Conservation (phyloP, 2,329 filamentous ascomycete genomes). For the Colletotrichum somersetense region DNA sequence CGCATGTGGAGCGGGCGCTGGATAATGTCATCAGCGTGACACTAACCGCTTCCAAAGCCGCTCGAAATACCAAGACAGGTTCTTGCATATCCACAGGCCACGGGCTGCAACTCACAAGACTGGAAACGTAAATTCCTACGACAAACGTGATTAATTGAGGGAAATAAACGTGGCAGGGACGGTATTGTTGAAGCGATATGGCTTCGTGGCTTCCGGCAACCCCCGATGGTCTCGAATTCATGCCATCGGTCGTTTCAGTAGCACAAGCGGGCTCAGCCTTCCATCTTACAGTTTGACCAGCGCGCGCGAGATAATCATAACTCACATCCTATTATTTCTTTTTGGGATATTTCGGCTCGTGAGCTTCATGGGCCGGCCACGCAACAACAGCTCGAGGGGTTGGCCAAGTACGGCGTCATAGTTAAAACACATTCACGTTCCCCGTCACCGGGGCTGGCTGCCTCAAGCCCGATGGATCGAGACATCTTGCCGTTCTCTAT, state of each 20-base stretch:
- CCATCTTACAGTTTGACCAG: too few relatives aligned
- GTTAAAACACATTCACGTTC: too few relatives aligned
- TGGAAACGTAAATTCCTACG: background rate
- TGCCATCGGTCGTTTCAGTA: background rate
- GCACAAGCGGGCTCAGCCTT: background rate
- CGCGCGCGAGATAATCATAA: too few relatives aligned
- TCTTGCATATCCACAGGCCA: background rate
- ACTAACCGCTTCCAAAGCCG: background rate
- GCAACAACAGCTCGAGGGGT: too few relatives aligned
- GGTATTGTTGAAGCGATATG: background rate
- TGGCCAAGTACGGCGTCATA: too few relatives aligned
- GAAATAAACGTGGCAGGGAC: background rate
- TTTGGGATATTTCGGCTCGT: too few relatives aligned
- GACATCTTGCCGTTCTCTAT: too few relatives aligned
- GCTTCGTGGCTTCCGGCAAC: background rate
- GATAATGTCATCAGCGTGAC: rapidly evolving
- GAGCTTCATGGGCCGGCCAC: too few relatives aligned
- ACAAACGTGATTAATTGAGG: background rate
- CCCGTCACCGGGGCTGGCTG: too few relatives aligned
- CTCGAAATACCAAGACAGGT: background rate
- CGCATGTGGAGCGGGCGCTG: background rate
- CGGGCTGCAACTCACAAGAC: background rate
- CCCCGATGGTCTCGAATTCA: background rate
- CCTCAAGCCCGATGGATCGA: too few relatives aligned
- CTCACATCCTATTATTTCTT: too few relatives aligned